phyloP scores from a whole-genome alignment of 140 eudicot genomes.

The Oenanthe javanica region DNA sequence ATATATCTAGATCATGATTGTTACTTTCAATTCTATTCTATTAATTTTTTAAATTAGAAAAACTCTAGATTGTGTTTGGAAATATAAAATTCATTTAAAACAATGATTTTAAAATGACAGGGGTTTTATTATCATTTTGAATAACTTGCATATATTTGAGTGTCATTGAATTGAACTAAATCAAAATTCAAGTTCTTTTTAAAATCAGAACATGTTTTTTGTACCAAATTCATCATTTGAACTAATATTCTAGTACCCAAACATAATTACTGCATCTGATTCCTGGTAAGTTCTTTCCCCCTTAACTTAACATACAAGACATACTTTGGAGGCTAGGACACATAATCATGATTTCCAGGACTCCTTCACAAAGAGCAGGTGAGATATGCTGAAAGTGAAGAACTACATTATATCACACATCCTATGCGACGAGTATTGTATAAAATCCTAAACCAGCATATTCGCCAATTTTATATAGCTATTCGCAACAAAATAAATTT shows the following conservation, averaged over 20 bases:
- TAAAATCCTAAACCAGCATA: neutral
- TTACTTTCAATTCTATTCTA: neutral
- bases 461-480: neutral
- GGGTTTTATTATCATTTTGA: neutral
- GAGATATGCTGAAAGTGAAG: neutral
- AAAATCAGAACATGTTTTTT: neutral
- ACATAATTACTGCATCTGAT: neutral
- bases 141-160: neutral
- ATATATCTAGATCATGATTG: neutral
- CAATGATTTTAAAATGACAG: neutral
- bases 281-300: neutral
- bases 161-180: neutral
- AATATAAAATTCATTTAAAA: neutral
- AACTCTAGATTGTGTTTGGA: neutral
- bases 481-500: neutral
- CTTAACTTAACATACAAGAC: neutral
- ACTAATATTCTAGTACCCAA: neutral
- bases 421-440: neutral
- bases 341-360: neutral
- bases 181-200: neutral
- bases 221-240: neutral
- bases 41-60: neutral
- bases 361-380: neutral
- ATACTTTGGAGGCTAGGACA: neutral
- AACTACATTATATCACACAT: neutral